These are phyloP conservation scores for Hypoxylon rickii DNA, from an alignment of 495 filamentous ascomycete species.

Conservation along the genomic window DNA sequence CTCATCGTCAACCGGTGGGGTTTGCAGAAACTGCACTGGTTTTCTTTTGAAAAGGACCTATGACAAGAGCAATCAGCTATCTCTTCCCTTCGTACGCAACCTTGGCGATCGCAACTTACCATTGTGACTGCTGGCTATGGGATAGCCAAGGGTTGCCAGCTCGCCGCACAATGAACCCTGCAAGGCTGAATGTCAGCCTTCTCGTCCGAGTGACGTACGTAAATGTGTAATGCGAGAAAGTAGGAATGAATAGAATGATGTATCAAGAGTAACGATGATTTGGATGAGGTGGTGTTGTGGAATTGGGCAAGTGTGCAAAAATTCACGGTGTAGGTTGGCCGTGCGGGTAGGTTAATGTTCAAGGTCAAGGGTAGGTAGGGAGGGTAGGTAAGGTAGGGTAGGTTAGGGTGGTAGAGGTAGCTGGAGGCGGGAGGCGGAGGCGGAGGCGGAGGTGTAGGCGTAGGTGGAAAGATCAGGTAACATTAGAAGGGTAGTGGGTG, in stretches of 20 bases:
- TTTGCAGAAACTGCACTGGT: slow-evolving; percentile 80
- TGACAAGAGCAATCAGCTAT: slow-evolving; percentile 21
- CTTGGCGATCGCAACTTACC: slow-evolving; percentile 21
- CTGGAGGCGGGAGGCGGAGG: too few species aligned
- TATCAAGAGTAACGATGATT: too few species aligned
- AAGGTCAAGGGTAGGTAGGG: slow-evolving; percentile 26
- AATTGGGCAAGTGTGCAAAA: slow-evolving; percentile 42
- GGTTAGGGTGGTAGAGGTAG: too few species aligned
- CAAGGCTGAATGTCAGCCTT: slow-evolving; percentile 50
- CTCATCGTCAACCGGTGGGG: slow-evolving; percentile 76
- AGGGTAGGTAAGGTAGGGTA: slow-evolving; percentile 27
- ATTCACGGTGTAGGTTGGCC: slow-evolving; percentile 28
- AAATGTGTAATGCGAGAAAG: slow-evolving; percentile 15
- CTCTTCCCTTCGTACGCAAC: neutral
- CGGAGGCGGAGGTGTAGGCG: too few species aligned
- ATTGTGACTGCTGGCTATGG: slow-evolving; percentile 22
- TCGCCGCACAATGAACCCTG: slow-evolving; percentile 34
- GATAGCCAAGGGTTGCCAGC: slow-evolving; percentile 29
- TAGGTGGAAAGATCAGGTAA: too few species aligned
- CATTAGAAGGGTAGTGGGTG: too few species aligned
- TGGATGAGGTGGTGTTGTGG: slow-evolving; percentile 39
- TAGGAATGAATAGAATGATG: slow-evolving; percentile 34
- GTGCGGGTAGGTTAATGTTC: slow-evolving; percentile 32
- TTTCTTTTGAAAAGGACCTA: slow-evolving; percentile 97
- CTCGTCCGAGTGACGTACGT: slow-evolving; percentile 12